Percentiles rank a stretch among this genome's conserved stretches.
Evolutionary conservation across 108 stramenopile genomes (phyloP).

Genomic region (Conticribra weissflogii): DNA sequence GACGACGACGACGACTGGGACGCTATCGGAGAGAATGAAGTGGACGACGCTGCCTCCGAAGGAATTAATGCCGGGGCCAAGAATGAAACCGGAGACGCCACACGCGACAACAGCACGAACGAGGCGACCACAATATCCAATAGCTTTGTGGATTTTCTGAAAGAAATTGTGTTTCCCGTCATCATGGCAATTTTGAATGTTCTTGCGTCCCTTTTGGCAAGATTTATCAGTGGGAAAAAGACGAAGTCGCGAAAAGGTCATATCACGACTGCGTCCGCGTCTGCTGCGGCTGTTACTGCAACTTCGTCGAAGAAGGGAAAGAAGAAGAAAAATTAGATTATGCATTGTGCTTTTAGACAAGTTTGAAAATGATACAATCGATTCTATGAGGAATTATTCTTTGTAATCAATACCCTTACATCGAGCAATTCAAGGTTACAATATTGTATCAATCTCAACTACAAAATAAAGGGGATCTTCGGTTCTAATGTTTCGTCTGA

Average conservation of each 20-base stretch:
- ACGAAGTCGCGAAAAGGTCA: not conserved
- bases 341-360: too few relatives aligned
- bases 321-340: constrained; percentile 11
- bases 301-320: not conserved
- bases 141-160: constrained; percentile 27
- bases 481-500: too few relatives aligned
- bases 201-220: constrained; percentile 13
- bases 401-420: too few relatives aligned
- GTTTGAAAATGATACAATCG: too few relatives aligned
- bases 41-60: not conserved
- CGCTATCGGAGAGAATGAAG: not conserved
- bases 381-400: too few relatives aligned
- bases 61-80: too few relatives aligned
- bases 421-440: too few relatives aligned
- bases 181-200: constrained; percentile 15
- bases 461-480: too few relatives aligned
- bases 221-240: constrained; percentile 9
- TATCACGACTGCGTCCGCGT: not conserved
- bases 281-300: not conserved
- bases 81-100: too few relatives aligned
- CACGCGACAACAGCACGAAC: too few relatives aligned
- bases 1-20: not conserved
- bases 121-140: constrained; percentile 25
- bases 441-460: too few relatives aligned
- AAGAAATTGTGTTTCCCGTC: constrained; percentile 22